phyloP scores from a whole-genome alignment of 495 filamentous ascomycete genomes.

The Neurospora sp. region DNA sequence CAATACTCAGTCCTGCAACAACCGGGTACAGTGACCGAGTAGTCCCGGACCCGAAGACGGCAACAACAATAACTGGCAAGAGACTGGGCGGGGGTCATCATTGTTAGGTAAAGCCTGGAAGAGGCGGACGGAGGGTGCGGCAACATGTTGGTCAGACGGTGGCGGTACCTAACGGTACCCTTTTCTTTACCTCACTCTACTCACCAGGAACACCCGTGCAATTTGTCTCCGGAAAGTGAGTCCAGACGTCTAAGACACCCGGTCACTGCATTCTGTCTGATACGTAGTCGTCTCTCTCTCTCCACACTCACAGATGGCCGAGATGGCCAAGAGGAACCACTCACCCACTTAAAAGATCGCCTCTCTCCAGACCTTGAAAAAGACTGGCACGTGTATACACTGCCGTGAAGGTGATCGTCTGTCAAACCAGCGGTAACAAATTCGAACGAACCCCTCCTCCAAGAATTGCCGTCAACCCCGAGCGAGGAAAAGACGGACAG shows the following conservation, averaged over 20 bases:
- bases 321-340: not conserved
- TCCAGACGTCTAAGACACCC: not conserved
- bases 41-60: not conserved
- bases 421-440: not conserved
- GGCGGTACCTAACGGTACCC: not conserved
- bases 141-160: not conserved
- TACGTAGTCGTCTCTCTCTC: not conserved
- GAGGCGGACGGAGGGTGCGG: not conserved
- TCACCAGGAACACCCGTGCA: not conserved
- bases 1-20: not conserved
- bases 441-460: not conserved
- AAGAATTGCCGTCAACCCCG: not conserved
- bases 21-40: not conserved
- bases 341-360: not conserved
- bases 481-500: not conserved
- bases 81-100: not conserved
- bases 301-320: not conserved
- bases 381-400: not conserved
- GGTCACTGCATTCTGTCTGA: not conserved
- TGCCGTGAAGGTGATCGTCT: not conserved
- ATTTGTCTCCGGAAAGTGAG: not conserved
- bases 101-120: not conserved
- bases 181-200: not conserved
- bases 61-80: not conserved
- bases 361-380: not conserved